Evolutionary conservation across 441 rosid genomes (phyloP), one percentile per base, ranked within the genome.

Genomic region (Arabidopsis lyrata): DNA sequence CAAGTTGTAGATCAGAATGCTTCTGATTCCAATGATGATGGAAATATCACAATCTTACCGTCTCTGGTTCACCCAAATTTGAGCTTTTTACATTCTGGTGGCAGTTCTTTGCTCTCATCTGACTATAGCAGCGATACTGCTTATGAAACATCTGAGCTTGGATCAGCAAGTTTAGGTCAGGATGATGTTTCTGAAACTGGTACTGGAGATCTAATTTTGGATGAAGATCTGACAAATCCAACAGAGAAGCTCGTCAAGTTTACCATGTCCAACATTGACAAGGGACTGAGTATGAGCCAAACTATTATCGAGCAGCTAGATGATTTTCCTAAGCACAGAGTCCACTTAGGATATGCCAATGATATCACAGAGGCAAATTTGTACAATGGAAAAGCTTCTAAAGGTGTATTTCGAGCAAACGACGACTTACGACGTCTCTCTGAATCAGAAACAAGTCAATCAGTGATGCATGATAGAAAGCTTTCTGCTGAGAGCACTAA

Each of bases 121-220:
- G 99, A 95, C 80, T 86, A 85, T 85, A 96, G 97, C 36, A 91
- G 96, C 71, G 97, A 95, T 75, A 87, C 92, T 74, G 91, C 87
- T 72, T 88, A 90, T 83, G 98, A 92, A 78, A 83, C 93, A 50
- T 92, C 98, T 80, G 98, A 91, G 63, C 65, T 87, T 78, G 96
- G 97, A 77, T 83, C 95, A 36, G 95, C 97, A 47, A 81, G 92
- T 79, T 66, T 82, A 66, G 87, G 74, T 50, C 83, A 82, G 65
- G 86, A 87, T 72, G 86, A 83, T 78, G 70, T 59, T 78, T 86
- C 86, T 75, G 93, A 88, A 73, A 76, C 81, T 70, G 87, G 87
- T 13, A 64, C 77, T 7, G 96, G 82, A 68, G 89, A 86, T 71
- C 70, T 84, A 38, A 66, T 83, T 42, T 55, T 85, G 64, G 94